phyloP scores from a whole-genome alignment of 106 monocot species.

The Dendrobium catenatum region DNA sequence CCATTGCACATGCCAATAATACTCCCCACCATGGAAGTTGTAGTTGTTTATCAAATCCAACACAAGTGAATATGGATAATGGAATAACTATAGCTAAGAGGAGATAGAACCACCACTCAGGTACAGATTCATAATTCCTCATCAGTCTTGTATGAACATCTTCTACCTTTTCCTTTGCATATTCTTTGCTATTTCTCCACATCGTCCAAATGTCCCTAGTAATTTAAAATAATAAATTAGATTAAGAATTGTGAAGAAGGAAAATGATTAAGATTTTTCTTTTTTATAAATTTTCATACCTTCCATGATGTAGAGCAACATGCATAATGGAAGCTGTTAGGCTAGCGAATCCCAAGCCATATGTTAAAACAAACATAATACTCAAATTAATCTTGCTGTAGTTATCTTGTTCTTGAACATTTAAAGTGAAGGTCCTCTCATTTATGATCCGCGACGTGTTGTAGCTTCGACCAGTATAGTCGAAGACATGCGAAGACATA shows the following conservation, averaged over 20 bases:
- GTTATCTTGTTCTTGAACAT: constrained; percentile 18
- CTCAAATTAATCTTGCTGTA: constrained; percentile 53
- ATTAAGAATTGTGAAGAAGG: too few relatives aligned
- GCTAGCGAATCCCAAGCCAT: constrained; percentile 63
- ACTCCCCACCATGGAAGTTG: constrained; percentile 93
- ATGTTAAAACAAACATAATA: constrained; percentile 41
- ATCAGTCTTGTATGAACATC: constrained; percentile 36
- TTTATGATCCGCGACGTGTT: constrained; percentile 35
- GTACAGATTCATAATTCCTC: constrained; percentile 68
- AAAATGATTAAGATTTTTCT: background rate
- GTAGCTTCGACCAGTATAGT: constrained; percentile 18
- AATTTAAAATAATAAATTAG: background rate
- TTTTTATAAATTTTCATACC: constrained; percentile 12
- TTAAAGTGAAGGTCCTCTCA: constrained; percentile 22
- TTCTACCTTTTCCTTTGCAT: constrained; percentile 8
- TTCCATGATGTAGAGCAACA: constrained; percentile 67
- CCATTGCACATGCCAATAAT: constrained; percentile 60
- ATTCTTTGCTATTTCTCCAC: constrained; percentile 4
- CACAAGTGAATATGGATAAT: constrained; percentile 43
- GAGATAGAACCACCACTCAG: constrained; percentile 77
- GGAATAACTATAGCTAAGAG: constrained; percentile 31
- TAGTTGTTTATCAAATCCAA: constrained; percentile 46
- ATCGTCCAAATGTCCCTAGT: constrained; percentile 10
- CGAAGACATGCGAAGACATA: constrained; percentile 22
- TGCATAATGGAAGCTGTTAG: constrained; percentile 58